A percentile compares a stretch with the other conserved stretches of the same genome.
Conservation (phyloP, 225 moss, liverwort and hornwort species). For the Asterella californica region DNA sequence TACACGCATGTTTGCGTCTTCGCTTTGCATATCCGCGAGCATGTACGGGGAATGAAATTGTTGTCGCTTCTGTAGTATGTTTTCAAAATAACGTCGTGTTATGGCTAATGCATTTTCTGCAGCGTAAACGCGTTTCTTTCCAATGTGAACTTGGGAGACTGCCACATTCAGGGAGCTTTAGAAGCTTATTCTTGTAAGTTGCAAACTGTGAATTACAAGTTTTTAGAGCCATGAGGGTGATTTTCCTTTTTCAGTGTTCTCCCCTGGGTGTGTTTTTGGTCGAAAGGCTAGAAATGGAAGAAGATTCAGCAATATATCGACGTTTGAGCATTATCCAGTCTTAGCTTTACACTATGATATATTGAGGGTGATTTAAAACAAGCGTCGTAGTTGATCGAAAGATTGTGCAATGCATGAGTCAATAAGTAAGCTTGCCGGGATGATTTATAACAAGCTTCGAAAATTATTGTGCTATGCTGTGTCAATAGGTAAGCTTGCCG, state of each 20-base stretch:
- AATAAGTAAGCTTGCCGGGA: conserved; percentile 87
- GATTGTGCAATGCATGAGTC: background rate
- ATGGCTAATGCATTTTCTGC: conserved; percentile 23
- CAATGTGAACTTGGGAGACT: conserved; percentile 85
- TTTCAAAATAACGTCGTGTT: background rate
- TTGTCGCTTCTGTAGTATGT: background rate
- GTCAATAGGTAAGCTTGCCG: conserved; percentile 80
- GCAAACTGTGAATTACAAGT: background rate
- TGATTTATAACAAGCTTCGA: background rate
- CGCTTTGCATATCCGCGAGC: background rate
- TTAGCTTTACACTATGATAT: background rate
- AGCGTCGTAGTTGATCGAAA: background rate
- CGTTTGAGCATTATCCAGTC: too few relatives aligned
- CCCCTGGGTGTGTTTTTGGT: background rate
- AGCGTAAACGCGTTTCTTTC: conserved; percentile 84
- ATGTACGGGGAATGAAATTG: background rate
- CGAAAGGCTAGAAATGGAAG: background rate
- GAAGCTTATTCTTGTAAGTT: conserved; percentile 99
- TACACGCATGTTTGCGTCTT: background rate
- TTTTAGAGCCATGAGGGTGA: background rate
- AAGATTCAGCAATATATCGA: too few relatives aligned
- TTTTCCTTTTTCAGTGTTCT: background rate
- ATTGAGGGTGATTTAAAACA: background rate
- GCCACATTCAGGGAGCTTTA: conserved; percentile 79
- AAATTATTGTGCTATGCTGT: background rate